Conservation (phyloP, 768 basidiomycete genomes). For the Scleroderma citrinum region DNA sequence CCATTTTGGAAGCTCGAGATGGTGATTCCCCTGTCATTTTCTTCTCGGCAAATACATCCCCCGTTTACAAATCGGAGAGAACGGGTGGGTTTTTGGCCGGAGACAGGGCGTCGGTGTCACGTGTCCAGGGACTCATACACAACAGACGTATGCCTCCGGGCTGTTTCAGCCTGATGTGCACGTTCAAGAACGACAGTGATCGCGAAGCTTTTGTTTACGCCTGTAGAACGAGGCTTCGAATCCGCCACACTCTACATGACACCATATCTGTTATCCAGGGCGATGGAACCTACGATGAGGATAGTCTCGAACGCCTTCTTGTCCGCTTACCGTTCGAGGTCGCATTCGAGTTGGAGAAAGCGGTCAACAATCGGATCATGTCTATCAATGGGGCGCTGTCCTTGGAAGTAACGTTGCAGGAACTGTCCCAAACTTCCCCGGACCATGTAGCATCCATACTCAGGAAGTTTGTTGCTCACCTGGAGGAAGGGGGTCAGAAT, state of each 20-base stretch:
- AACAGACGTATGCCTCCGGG: conserved; percentile 22
- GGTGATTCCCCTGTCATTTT: conserved; percentile 20
- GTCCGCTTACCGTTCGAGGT: conserved; percentile 26
- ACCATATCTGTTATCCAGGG: conserved; percentile 14
- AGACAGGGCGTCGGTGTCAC: conserved; percentile 5
- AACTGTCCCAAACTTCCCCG: conserved; percentile 12
- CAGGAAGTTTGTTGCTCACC: conserved; percentile 10
- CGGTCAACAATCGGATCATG: conserved; percentile 25
- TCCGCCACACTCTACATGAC: conserved; percentile 5
- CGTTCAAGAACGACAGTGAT: conserved; percentile 20
- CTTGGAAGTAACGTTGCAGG: conserved; percentile 14
- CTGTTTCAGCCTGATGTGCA: conserved; percentile 25
- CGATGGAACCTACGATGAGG: neutral
- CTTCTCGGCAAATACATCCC: conserved; percentile 29
- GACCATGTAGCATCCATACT: conserved; percentile 21
- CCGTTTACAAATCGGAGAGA: conserved; percentile 16
- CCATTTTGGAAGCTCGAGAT: conserved; percentile 12
- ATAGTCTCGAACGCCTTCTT: conserved; percentile 19
- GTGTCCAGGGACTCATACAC: conserved; percentile 23
- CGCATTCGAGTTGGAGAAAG: conserved; percentile 36
- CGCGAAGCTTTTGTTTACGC: conserved; percentile 25
- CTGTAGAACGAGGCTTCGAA: conserved; percentile 15
- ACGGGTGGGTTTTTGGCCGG: accelerated
- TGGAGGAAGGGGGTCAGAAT: conserved; percentile 11
- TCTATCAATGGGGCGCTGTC: conserved; percentile 15